Conservation (phyloP, 257 asterid genomes). For the Plectranthus barbatus region DNA sequence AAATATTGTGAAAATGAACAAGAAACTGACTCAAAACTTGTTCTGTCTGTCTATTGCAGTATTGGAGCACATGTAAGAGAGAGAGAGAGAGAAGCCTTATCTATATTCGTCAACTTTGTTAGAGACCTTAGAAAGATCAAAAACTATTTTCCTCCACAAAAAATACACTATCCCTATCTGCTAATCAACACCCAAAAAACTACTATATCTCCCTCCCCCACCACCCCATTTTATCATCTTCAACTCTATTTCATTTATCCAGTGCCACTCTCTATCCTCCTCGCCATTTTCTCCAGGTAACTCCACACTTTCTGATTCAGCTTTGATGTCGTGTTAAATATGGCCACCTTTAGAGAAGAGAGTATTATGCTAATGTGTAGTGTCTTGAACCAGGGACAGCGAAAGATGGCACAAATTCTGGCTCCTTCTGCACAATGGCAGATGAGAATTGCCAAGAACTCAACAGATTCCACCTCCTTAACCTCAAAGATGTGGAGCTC, state of each 20-base stretch:
- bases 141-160: conserved; percentile 68
- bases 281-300: not conserved
- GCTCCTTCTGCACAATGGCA: conserved; percentile 93
- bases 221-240: not conserved
- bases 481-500: conserved; percentile 65
- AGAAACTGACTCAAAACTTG: not conserved
- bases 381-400: not conserved
- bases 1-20: not conserved
- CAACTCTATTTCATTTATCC: not conserved
- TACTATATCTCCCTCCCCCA: conserved; percentile 10
- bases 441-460: conserved; percentile 56
- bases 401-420: conserved; percentile 77
- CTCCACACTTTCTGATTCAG: too few relatives aligned
- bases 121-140: conserved; percentile 29
- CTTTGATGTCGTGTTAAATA: not conserved
- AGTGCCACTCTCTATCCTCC: not conserved
- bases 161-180: conserved; percentile 60
- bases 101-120: conserved; percentile 11
- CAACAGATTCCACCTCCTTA: conserved; percentile 45
- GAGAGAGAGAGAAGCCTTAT: conserved; percentile 19
- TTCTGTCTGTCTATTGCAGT: not conserved
- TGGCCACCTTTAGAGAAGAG: not conserved
- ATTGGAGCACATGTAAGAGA: conserved; percentile 15
- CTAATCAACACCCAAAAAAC: conserved; percentile 45
- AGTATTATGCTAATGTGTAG: not conserved